These are phyloP conservation scores for Tricholoma furcatifolium DNA, from an alignment of 768 basidiomycete species.

Conservation along the genomic window DNA sequence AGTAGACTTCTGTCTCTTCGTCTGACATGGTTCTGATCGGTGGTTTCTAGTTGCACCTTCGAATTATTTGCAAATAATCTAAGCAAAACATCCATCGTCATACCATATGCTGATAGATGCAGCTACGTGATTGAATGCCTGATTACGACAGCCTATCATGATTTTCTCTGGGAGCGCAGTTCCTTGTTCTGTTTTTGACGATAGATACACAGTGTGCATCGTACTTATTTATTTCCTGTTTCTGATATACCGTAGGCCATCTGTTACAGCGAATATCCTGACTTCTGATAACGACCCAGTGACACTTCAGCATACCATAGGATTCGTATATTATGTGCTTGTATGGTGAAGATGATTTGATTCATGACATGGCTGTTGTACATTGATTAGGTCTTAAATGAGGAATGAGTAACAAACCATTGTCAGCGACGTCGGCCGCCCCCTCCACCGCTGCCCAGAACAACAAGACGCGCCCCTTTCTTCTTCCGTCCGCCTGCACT, in stretches of 20 bases:
- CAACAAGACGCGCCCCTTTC: constrained; percentile 62
- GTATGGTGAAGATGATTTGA: constrained; percentile 9
- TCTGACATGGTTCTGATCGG: constrained; percentile 10
- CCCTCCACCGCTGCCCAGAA: constrained; percentile 64
- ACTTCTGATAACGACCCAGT: constrained; percentile 3
- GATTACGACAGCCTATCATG: constrained; percentile 19
- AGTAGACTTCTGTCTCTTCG: constrained; percentile 31
- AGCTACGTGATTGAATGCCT: constrained; percentile 16
- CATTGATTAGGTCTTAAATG: constrained; percentile 9
- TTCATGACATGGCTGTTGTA: constrained; percentile 13
- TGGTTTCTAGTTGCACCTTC: constrained; percentile 68
- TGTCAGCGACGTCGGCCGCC: constrained; percentile 47
- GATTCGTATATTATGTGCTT: constrained; percentile 16
- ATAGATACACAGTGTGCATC: constrained; percentile 7
- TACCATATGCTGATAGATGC: constrained; percentile 9
- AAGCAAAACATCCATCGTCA: constrained; percentile 22
- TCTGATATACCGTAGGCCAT: constrained; percentile 18
- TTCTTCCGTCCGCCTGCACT: constrained; percentile 56
- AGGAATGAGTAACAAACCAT: background rate
- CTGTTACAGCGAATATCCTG: constrained; percentile 7
- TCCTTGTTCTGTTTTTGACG: constrained; percentile 6
- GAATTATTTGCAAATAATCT: constrained; percentile 82
- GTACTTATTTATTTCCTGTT: constrained; percentile 15
- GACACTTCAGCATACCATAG: constrained; percentile 12
- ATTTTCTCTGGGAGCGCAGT: constrained; percentile 4